These are phyloP conservation scores for Botrytis pseudocinerea DNA, from an alignment of 2,329 filamentous ascomycete species.

Conservation along the genomic window DNA sequence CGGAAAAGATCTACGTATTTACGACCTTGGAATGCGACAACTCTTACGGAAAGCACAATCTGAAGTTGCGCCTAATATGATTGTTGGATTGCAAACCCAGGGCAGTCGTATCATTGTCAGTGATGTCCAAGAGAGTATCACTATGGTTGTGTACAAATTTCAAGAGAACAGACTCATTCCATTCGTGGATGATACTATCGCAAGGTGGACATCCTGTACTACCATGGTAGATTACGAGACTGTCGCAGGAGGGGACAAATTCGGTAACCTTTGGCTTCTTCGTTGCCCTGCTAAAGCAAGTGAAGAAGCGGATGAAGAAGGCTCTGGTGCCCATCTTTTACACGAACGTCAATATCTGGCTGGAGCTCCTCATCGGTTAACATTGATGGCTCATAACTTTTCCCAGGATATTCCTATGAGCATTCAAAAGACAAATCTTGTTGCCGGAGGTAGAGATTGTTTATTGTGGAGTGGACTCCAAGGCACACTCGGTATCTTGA, in stretches of 20 bases:
- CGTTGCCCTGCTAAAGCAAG: conserved; percentile 84
- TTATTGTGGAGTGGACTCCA: conserved; percentile 93
- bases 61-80: conserved; percentile 75
- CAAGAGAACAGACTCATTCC: conserved; percentile 89
- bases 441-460: conserved; percentile 88
- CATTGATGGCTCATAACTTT: conserved; percentile 85
- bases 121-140: conserved; percentile 89
- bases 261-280: conserved; percentile 93
- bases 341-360: conserved; percentile 90
- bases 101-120: conserved; percentile 89
- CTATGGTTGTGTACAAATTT: conserved; percentile 90
- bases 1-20: conserved; percentile 78
- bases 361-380: conserved; percentile 80
- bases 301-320: conserved; percentile 88
- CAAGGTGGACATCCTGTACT: conserved; percentile 87
- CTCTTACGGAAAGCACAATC: conserved; percentile 89
- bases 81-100: conserved; percentile 85
- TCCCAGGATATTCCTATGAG: conserved; percentile 90
- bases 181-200: conserved; percentile 86
- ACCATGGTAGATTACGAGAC: conserved; percentile 98
- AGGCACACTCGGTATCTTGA: conserved; percentile 88
- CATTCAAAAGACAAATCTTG: conserved; percentile 83
- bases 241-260: conserved; percentile 92
- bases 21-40: conserved; percentile 90
- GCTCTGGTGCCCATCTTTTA: conserved; percentile 83